phyloP scores from a whole-genome alignment of 768 basidiomycete genomes.

The Leccinum olivaceopallidum region DNA sequence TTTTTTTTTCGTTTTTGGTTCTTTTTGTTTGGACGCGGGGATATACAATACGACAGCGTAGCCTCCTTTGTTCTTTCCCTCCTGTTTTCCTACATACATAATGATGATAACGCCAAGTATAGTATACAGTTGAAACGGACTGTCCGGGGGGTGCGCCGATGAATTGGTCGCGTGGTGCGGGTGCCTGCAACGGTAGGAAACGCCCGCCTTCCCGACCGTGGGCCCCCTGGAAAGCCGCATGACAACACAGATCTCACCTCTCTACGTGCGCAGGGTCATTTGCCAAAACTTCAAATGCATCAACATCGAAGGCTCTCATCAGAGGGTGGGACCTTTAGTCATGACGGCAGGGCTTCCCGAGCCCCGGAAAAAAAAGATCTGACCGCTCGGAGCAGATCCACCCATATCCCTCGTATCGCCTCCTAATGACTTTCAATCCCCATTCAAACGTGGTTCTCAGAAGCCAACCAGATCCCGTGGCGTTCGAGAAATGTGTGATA shows the following conservation, averaged over 20 bases:
- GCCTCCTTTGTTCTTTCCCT: constrained; percentile 12
- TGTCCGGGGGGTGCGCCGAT: constrained; percentile 19
- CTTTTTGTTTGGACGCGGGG: constrained; percentile 21
- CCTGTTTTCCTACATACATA: constrained; percentile 18
- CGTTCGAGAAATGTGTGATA: constrained; percentile 6
- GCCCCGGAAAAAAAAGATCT: not conserved
- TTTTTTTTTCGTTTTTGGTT: constrained; percentile 16
- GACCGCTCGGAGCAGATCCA: constrained; percentile 5
- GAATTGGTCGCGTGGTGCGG: constrained; percentile 4
- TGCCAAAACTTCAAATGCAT: not conserved
- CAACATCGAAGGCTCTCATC: constrained; percentile 3
- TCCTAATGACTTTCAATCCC: constrained; percentile 11
- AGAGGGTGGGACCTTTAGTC: not conserved
- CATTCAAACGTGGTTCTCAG: constrained; percentile 11
- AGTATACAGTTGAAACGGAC: constrained; percentile 9
- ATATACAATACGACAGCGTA: constrained; percentile 33
- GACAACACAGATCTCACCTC: constrained; percentile 15
- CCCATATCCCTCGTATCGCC: not conserved
- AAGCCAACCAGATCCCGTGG: not conserved
- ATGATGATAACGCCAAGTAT: constrained; percentile 26
- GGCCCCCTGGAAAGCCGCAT: constrained; percentile 4
- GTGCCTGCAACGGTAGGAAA: constrained; percentile 16
- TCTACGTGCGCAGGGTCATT: constrained; percentile 16
- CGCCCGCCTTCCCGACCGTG: not conserved
- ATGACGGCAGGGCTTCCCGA: constrained; percentile 2